These are phyloP conservation scores for Hygrophila difformis DNA, from an alignment of 257 asterid species.

Conservation along the genomic window DNA sequence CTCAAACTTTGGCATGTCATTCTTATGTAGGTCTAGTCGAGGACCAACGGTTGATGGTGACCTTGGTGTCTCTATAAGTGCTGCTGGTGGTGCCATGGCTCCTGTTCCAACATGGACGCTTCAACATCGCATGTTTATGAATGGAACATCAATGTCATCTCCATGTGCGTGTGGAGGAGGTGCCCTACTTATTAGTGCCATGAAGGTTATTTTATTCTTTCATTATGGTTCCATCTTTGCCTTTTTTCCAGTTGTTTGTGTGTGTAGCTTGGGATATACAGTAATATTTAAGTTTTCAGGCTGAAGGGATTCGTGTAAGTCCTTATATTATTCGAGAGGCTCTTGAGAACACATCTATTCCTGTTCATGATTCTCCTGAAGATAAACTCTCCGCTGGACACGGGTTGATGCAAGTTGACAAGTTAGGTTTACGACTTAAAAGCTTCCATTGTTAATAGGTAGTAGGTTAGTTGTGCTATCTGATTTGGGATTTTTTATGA, in stretches of 20 bases:
- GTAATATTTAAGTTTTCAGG: slow-evolving; percentile 41
- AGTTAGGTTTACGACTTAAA: slow-evolving; percentile 38
- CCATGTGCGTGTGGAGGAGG: slow-evolving; percentile 99
- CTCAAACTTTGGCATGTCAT: too few species aligned
- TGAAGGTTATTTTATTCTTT: slow-evolving; percentile 60
- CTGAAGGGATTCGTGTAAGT: slow-evolving; percentile 79
- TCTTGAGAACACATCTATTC: slow-evolving; percentile 81
- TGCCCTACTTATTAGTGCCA: slow-evolving; percentile 88
- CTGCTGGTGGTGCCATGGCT: slow-evolving; percentile 99
- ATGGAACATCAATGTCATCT: slow-evolving; percentile 98
- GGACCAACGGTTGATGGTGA: slow-evolving; percentile 98
- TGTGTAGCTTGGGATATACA: slow-evolving; percentile 22
- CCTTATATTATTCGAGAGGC: slow-evolving; percentile 87
- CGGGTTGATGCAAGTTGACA: slow-evolving; percentile 98
- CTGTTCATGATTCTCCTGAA: slow-evolving; percentile 72
- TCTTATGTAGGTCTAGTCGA: slow-evolving; percentile 95
- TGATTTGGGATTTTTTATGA: slow-evolving; percentile 21
- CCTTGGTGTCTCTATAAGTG: slow-evolving; percentile 89
- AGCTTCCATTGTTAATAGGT: too few species aligned
- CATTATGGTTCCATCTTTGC: slow-evolving; percentile 7
- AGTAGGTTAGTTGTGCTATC: too few species aligned
- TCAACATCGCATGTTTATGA: slow-evolving; percentile 94
- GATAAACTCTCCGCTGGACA: slow-evolving; percentile 89
- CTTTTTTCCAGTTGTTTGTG: slow-evolving; percentile 7
- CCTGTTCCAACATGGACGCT: slow-evolving; percentile 99